Conservation (phyloP, 2,329 filamentous ascomycete species). For the Arthrinium phaeospermum region DNA sequence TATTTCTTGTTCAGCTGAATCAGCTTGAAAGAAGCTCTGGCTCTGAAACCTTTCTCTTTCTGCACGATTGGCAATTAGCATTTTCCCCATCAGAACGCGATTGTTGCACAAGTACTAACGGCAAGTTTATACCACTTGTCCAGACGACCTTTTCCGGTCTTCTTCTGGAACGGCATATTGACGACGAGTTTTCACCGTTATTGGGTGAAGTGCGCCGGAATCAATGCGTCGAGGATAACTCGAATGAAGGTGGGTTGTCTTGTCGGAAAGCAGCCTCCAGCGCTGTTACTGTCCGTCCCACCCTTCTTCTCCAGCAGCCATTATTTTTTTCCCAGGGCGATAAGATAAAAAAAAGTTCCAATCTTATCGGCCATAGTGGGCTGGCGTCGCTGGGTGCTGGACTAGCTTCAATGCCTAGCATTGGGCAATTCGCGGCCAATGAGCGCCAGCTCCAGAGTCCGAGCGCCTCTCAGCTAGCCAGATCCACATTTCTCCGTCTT, state of each 20-base stretch:
- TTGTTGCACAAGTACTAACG: conserved; percentile 7
- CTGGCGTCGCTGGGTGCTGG: not conserved
- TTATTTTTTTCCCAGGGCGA: conserved; percentile 6
- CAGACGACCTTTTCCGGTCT: conserved; percentile 96
- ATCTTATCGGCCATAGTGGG: conserved; percentile 4
- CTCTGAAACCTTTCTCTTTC: conserved; percentile 97
- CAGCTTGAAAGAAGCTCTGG: conserved; percentile 95
- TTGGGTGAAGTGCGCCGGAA: not conserved
- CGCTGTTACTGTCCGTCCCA: conserved; percentile 5
- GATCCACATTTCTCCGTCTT: conserved; percentile 1
- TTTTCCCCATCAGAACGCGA: not conserved
- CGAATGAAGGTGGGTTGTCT: conserved; percentile 17
- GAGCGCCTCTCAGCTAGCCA: not conserved
- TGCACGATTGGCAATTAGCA: conserved; percentile 6
- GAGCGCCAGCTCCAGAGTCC: not conserved
- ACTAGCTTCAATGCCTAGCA: not conserved
- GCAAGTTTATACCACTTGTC: conserved; percentile 99
- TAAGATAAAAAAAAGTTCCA: conserved; percentile 11
- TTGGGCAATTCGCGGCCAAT: not conserved
- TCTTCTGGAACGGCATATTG: conserved; percentile 94
- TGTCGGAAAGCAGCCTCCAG: conserved; percentile 4
- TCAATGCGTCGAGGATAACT: not conserved
- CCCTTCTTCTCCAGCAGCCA: conserved; percentile 10
- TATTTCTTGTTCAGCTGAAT: conserved; percentile 99
- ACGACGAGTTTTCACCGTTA: not conserved